Evolutionary conservation across 352 stramenopile genomes (phyloP).

Genomic region (Phytopythium cucurbitacearum): DNA sequence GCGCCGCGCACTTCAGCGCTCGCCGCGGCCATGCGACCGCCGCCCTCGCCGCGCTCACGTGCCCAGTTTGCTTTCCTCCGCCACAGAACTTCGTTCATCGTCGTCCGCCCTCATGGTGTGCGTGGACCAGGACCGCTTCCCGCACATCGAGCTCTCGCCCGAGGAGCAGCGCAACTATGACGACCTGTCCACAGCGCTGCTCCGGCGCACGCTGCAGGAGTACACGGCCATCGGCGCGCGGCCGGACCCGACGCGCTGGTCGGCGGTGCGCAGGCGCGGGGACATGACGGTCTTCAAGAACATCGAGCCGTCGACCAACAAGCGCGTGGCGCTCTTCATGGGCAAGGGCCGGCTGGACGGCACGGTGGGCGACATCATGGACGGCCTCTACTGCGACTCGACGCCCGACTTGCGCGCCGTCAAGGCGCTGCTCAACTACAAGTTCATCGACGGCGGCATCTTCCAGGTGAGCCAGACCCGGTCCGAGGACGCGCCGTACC

Average conservation of each 20-base stretch:
- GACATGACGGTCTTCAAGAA: conserved; percentile 33
- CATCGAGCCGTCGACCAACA: conserved; percentile 19
- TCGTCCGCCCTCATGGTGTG: conserved; percentile 2
- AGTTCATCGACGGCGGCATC: conserved; percentile 26
- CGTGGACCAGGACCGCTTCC: conserved; percentile 16
- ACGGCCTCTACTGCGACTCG: conserved; percentile 34
- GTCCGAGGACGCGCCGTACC: conserved; percentile 17
- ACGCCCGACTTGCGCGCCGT: conserved; percentile 26
- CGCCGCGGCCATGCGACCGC: too few species aligned
- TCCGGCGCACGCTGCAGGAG: conserved; percentile 22
- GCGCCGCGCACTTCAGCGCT: too few species aligned
- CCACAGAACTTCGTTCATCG: neutral
- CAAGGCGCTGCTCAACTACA: conserved; percentile 27
- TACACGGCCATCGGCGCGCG: conserved; percentile 15
- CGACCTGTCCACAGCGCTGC: conserved; percentile 9
- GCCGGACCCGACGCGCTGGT: conserved; percentile 16
- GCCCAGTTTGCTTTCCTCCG: too few species aligned
- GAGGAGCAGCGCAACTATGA: conserved; percentile 30
- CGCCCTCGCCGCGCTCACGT: too few species aligned
- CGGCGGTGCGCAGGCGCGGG: conserved; percentile 15
- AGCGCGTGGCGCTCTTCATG: conserved; percentile 22
- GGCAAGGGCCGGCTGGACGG: conserved; percentile 25
- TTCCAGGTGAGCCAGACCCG: conserved; percentile 26
- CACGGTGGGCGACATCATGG: conserved; percentile 35
- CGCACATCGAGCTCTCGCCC: conserved; percentile 17